These are phyloP conservation scores for Houttuynia cordata DNA, from an alignment of 164 flowering plant species.

Conservation along the genomic window DNA sequence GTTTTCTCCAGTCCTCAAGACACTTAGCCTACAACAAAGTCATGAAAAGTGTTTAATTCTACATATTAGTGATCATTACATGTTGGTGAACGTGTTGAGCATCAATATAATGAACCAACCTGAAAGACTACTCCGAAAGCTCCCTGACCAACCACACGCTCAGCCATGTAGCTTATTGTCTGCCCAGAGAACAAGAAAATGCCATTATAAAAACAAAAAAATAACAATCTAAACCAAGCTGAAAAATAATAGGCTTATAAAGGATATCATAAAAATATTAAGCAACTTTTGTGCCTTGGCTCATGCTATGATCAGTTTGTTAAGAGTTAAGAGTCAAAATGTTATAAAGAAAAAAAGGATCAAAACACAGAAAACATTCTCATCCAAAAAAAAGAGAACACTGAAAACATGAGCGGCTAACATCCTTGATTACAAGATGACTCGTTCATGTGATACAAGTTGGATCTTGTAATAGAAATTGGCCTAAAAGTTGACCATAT, in stretches of 20 bases:
- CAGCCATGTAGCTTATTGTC: constrained; percentile 70
- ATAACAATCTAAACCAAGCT: neutral
- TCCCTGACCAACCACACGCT: constrained; percentile 61
- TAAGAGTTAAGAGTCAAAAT: neutral
- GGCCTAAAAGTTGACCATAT: no score
- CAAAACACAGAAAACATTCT: no score
- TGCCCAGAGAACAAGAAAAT: constrained; percentile 7
- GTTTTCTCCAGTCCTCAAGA: constrained; percentile 61
- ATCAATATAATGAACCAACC: constrained; percentile 14
- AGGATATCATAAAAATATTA: neutral
- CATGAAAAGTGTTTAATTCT: neutral
- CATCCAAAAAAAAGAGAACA: no score
- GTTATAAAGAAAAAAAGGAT: no score
- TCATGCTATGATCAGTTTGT: neutral
- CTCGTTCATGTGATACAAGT: no score
- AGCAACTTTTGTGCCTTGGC: neutral
- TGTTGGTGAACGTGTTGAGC: neutral
- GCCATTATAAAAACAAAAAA: neutral
- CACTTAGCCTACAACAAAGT: constrained; percentile 51
- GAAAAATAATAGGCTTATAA: no score
- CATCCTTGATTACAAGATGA: no score
- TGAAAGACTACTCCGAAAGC: constrained; percentile 63
- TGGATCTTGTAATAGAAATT: no score
- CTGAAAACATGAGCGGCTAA: no score
- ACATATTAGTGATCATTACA: neutral